Evolutionary conservation across 2,329 filamentous ascomycete genomes (phyloP).

Genomic region (Passalora sequoiae): DNA sequence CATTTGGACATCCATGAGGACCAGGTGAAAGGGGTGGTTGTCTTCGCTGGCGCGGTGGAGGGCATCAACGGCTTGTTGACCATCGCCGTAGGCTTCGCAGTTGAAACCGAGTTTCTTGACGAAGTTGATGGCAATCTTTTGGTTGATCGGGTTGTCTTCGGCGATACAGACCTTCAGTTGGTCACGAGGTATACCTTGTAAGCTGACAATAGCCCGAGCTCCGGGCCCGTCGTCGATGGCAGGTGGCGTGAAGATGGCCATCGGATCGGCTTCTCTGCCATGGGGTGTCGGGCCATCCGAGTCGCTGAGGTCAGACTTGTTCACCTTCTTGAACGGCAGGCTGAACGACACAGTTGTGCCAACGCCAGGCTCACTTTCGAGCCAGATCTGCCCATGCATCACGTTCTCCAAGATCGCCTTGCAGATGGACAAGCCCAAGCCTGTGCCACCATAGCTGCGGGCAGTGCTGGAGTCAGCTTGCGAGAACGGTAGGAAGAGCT

Average conservation of each 20-base stretch:
- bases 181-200: slow-evolving; percentile 68
- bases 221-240: slow-evolving; percentile 39
- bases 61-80: slow-evolving; percentile 79
- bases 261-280: slow-evolving; percentile 46
- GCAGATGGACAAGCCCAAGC: slow-evolving; percentile 86
- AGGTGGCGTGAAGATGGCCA: slow-evolving; percentile 52
- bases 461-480: slow-evolving; percentile 89
- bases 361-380: slow-evolving; percentile 68
- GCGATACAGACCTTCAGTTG: slow-evolving; percentile 85
- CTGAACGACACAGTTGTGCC: slow-evolving; percentile 75
- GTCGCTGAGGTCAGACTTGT: slow-evolving; percentile 41
- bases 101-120: slow-evolving; percentile 79
- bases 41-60: slow-evolving; percentile 67
- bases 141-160: slow-evolving; percentile 92
- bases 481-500: slow-evolving; percentile 86
- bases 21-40: slow-evolving; percentile 75
- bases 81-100: slow-evolving; percentile 86
- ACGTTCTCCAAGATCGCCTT: slow-evolving; percentile 90
- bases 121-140: slow-evolving; percentile 88
- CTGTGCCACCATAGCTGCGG: slow-evolving; percentile 85
- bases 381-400: slow-evolving; percentile 77
- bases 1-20: slow-evolving; percentile 97
- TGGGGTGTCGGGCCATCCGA: slow-evolving; percentile 19
- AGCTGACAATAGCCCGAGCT: slow-evolving; percentile 48
- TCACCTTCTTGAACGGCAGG: slow-evolving; percentile 78